Evolutionary conservation across 768 basidiomycete genomes (phyloP).

Genomic region (Leucosporidium creatinivorum): DNA sequence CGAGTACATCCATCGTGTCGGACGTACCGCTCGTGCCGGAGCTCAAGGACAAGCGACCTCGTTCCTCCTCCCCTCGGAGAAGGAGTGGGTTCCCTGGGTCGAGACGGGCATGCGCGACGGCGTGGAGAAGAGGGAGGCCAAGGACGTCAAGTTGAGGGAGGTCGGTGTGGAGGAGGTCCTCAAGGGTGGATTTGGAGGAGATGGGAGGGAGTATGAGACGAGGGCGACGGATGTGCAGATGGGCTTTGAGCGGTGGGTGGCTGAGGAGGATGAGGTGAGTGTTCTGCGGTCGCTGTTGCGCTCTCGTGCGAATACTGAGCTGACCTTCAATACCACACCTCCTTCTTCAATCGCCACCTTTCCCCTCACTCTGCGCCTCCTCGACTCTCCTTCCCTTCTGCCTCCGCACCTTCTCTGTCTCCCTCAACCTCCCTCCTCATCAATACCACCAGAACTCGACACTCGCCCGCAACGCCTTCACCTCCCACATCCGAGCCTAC

Average conservation of each 20-base stretch:
- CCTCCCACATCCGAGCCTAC: conserved; percentile 90
- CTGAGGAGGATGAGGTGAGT: conserved; percentile 62
- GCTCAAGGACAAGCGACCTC: conserved; percentile 95
- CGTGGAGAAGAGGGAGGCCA: conserved; percentile 32
- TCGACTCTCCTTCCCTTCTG: not conserved
- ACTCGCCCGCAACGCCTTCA: conserved; percentile 74
- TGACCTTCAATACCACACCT: too few species aligned
- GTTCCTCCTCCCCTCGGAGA: conserved; percentile 77
- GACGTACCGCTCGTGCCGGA: conserved; percentile 92
- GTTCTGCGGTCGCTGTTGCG: not conserved
- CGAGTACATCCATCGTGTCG: conserved; percentile 94
- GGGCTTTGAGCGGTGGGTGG: conserved; percentile 88
- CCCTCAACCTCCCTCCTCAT: too few species aligned
- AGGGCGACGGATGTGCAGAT: conserved; percentile 94
- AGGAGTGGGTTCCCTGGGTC: conserved; percentile 84
- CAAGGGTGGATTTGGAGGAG: conserved; percentile 75
- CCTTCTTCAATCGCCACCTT: not conserved
- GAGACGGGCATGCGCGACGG: conserved; percentile 68
- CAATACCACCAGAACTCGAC: conserved; percentile 55
- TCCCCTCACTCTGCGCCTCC: not conserved
- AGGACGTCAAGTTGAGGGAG: conserved; percentile 47
- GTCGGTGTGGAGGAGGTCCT: conserved; percentile 65
- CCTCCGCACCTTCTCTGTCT: not conserved
- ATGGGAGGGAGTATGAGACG: conserved; percentile 66
- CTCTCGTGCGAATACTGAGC: conserved; percentile 17